Evolutionary conservation across 139 green algal genomes (phyloP), one percentile per base, ranked within the genome.

Genomic region (Chlorella vulgaris): DNA sequence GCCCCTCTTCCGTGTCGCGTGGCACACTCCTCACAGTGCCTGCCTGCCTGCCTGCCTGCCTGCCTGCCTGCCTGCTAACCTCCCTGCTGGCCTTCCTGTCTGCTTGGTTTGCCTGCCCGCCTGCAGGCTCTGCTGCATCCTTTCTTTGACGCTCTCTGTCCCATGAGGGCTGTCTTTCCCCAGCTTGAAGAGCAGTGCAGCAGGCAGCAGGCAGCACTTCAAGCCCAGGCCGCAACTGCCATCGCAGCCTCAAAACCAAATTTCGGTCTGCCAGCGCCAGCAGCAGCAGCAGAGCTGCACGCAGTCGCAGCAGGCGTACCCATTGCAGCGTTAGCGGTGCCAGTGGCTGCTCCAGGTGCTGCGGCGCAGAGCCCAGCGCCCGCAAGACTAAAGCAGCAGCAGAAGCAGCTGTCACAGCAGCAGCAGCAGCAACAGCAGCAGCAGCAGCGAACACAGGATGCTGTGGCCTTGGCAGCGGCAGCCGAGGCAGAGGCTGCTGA

Each of bases 81-180:
- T 2, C 29, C 3, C 3, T 10, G 35, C 28, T 39, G n/a, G 7
- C 29, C 10, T 33, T 68, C 26, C 61, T 71, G 65, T 51, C 29
- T 19, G 29, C 19, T 51, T 29, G 3, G 5, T 29, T 18, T 28
- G 58, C 24, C 28, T 42, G 7, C 8, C 3, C 7, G 18, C 38
- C 29, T 63, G 76, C 77, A 83, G 77, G 77, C 83, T 0, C 84
- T 90, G 75, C 78, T 78, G 35, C 84, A 89, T 75, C 75, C 84
- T 1, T 89, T 89, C 76, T 69, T 90, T 8, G 53, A 53, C 26
- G 1, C 50, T n/a, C n/a, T 81, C 22, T 65, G 36, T 36, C 74
- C 81, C 29, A 36, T 85, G 65, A 36, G 39, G 5, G 39, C 70
- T 40, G 22, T 81, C 4, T 80, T 85, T 26, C 81, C 81, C 24